Evolutionary conservation across 1,284 basidiomycete species (phyloP).

Genomic region (Ustilago cynodontis): DNA sequence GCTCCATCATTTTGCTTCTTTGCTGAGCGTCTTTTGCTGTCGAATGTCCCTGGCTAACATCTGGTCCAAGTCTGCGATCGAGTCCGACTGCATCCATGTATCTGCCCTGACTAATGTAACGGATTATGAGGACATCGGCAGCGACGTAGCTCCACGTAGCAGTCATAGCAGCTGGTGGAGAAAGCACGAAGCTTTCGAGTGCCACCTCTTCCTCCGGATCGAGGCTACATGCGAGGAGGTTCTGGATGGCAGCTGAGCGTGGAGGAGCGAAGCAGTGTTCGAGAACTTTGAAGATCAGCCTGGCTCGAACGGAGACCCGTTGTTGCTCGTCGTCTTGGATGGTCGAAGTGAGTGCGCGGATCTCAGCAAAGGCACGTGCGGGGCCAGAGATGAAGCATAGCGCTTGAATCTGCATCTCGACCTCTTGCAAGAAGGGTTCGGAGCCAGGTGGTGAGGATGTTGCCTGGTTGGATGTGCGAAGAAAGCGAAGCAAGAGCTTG

Average conservation of each 20-base stretch:
- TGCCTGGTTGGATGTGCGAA: slow-evolving; percentile 44
- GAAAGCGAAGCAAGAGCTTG: slow-evolving; percentile 48
- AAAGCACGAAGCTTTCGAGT: slow-evolving; percentile 50
- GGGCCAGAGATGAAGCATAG: slow-evolving; percentile 48
- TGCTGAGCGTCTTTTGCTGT: slow-evolving; percentile 32
- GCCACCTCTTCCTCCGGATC: slow-evolving; percentile 43
- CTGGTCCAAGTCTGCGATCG: slow-evolving; percentile 53
- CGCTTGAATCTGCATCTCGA: slow-evolving; percentile 49
- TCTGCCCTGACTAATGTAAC: slow-evolving; percentile 56
- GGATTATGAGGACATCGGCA: slow-evolving; percentile 58
- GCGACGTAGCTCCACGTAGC: slow-evolving; percentile 53
- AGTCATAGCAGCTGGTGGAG: slow-evolving; percentile 43
- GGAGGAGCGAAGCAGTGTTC: slow-evolving; percentile 59
- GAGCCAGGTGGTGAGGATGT: slow-evolving; percentile 36
- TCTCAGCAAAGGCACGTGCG: slow-evolving; percentile 30
- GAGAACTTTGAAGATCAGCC: slow-evolving; percentile 50
- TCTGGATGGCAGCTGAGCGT: slow-evolving; percentile 46
- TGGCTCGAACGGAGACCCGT: slow-evolving; percentile 34
- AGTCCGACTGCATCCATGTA: slow-evolving; percentile 64
- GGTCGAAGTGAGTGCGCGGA: slow-evolving; percentile 33
- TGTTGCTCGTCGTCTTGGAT: slow-evolving; percentile 42
- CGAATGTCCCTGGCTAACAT: slow-evolving; percentile 48
- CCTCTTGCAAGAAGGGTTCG: slow-evolving; percentile 35
- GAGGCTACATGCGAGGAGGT: slow-evolving; percentile 52
- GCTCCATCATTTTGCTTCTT: slow-evolving; percentile 51